Evolutionary conservation across 805 yeast genomes (phyloP).

Genomic region (Wickerhamiella occidentalis): DNA sequence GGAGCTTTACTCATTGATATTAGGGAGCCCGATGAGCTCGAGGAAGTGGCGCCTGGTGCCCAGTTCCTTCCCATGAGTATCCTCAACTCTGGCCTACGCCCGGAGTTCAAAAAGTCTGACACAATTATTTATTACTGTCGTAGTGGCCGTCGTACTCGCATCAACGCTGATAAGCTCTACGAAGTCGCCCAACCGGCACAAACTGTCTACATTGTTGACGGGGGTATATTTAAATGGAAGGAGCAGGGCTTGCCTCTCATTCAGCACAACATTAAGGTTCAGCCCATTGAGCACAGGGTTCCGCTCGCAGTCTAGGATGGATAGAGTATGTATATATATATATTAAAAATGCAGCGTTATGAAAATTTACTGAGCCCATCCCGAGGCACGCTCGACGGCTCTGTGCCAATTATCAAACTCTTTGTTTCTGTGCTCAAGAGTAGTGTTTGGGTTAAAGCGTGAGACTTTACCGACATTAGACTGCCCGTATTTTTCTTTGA

Average conservation of each 20-base stretch:
- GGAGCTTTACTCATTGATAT: conserved; percentile 13
- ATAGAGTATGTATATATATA: background rate
- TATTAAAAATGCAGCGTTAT: background rate
- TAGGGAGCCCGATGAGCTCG: conserved; percentile 16
- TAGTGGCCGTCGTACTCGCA: conserved; percentile 11
- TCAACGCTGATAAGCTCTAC: conserved; percentile 9
- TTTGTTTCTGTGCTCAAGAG: conserved; percentile 45
- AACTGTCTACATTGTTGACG: conserved; percentile 6
- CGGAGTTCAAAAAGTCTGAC: conserved; percentile 1
- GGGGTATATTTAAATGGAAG: conserved; percentile 12
- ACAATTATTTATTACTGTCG: conserved; percentile 8
- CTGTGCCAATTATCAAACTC: conserved; percentile 71
- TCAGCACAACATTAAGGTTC: background rate
- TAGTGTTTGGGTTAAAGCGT: conserved; percentile 32
- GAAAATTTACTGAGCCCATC: conserved; percentile 45
- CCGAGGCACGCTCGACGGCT: conserved; percentile 68
- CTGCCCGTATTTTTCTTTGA: conserved; percentile 27
- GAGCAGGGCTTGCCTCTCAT: conserved; percentile 1
- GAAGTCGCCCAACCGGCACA: conserved; percentile 11
- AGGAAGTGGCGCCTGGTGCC: conserved; percentile 16
- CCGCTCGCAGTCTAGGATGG: background rate
- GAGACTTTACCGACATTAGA: conserved; percentile 16
- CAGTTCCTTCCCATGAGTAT: conserved; percentile 20
- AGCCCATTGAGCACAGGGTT: background rate
- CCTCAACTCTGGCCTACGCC: conserved; percentile 14